Percentiles rank a stretch among this genome's conserved stretches.
These are phyloP conservation scores for Claviceps fusiformis DNA, from an alignment of 2,329 filamentous ascomycete species.

Conservation along the genomic window DNA sequence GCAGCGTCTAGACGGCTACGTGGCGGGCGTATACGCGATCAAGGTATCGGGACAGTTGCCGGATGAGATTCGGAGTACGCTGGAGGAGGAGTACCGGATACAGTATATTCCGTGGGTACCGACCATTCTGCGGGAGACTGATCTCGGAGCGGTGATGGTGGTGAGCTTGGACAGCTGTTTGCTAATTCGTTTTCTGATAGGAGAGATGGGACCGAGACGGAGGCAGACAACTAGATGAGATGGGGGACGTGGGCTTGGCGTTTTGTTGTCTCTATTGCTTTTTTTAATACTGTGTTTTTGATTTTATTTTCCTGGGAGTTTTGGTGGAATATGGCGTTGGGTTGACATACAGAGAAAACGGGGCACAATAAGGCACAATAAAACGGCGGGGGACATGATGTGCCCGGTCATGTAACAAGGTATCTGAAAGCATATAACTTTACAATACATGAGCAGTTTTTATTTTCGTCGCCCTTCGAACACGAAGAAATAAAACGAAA, in stretches of 20 bases:
- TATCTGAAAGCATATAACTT: background rate
- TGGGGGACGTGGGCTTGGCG: background rate
- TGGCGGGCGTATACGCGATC: conserved; percentile 80
- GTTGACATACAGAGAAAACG: background rate
- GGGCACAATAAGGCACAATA: background rate
- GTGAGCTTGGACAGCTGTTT: background rate
- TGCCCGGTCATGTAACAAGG: conserved; percentile 2
- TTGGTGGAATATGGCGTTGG: conserved; percentile 2
- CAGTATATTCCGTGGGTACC: conserved; percentile 52
- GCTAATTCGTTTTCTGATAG: conserved; percentile 19
- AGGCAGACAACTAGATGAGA: conserved; percentile 25
- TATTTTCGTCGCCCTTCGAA: background rate
- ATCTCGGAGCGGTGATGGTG: background rate
- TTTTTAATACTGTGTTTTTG: background rate
- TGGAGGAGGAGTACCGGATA: conserved; percentile 51
- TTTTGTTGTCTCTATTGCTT: background rate
- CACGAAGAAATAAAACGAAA: background rate
- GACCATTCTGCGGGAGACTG: conserved; percentile 11
- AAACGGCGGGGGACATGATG: background rate
- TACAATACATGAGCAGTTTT: background rate
- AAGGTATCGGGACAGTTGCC: conserved; percentile 78
- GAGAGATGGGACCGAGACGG: conserved; percentile 41
- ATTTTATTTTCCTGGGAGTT: background rate
- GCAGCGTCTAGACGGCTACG: conserved; percentile 82
- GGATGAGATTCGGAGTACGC: conserved; percentile 45